Evolutionary conservation across 371 early-diverging fungal species (phyloP).

Genomic region (Massospora cicadina): DNA sequence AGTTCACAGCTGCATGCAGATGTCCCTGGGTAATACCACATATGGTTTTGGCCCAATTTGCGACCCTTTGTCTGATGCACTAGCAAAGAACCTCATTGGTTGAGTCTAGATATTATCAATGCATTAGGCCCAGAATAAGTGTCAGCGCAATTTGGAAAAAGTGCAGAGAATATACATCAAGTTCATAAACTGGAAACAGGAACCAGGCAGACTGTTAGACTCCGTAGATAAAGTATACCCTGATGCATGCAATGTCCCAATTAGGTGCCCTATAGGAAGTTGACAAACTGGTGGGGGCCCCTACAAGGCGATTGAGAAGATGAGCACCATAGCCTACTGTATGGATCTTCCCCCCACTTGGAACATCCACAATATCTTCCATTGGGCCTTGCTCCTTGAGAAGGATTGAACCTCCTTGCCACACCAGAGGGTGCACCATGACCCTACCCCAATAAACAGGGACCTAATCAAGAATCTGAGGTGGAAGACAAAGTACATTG

Average conservation of each 20-base stretch:
- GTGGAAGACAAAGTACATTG: conserved; percentile 1
- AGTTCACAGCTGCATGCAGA: conserved; percentile 15
- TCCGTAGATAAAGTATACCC: conserved; percentile 5
- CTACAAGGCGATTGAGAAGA: conserved; percentile 3
- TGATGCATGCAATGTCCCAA: neutral
- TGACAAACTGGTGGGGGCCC: conserved; percentile 1
- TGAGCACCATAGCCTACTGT: conserved; percentile 4
- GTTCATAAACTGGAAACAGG: neutral
- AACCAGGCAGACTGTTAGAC: neutral
- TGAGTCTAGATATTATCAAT: neutral
- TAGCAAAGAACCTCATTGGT: neutral
- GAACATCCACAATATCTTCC: conserved; percentile 7
- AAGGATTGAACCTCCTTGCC: neutral
- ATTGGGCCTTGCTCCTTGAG: neutral
- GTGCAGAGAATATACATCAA: conserved; percentile 1
- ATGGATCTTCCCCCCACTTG: conserved; percentile 6
- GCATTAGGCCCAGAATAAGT: neutral
- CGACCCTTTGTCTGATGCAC: neutral
- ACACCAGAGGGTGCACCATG: neutral
- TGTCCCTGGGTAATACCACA: conserved; percentile 18
- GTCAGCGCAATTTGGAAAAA: neutral
- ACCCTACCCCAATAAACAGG: neutral
- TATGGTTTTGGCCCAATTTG: conserved; percentile 9
- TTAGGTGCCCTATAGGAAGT: neutral
- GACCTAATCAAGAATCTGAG: neutral